Percentiles rank a stretch among this genome's conserved stretches.
Evolutionary conservation across 768 basidiomycete genomes (phyloP).

Genomic region (Kwoniella europaea): DNA sequence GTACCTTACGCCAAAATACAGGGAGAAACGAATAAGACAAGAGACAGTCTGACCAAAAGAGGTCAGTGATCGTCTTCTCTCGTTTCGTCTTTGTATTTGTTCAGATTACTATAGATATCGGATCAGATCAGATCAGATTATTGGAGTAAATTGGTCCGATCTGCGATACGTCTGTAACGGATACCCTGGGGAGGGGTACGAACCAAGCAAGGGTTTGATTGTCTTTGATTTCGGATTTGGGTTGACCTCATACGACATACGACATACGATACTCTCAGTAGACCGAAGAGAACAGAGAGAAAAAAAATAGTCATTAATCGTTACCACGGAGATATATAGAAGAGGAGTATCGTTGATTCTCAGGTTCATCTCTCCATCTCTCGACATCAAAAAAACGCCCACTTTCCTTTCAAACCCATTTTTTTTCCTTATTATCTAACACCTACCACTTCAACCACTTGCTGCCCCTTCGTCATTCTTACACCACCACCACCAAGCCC

Average conservation of each 20-base stretch:
- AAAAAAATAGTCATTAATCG: not conserved
- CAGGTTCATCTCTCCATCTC: not conserved
- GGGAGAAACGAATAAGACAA: not conserved
- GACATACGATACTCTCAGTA: not conserved
- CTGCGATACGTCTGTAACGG: constrained; percentile 8
- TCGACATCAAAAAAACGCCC: constrained; percentile 11
- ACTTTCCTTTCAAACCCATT: constrained; percentile 4
- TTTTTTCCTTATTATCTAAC: not conserved
- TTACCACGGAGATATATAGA: constrained; percentile 10
- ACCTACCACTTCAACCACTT: not conserved
- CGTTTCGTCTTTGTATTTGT: not conserved
- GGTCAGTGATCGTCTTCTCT: constrained; percentile 18
- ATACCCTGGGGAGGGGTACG: not conserved
- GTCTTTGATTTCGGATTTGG: too few relatives aligned
- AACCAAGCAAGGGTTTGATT: not conserved
- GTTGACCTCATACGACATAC: not conserved
- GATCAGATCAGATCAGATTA: not conserved
- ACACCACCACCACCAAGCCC: not conserved
- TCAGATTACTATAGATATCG: not conserved
- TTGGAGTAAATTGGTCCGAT: constrained; percentile 1
- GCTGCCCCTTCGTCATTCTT: not conserved
- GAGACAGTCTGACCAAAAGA: not conserved
- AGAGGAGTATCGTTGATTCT: constrained; percentile 1
- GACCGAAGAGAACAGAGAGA: not conserved
- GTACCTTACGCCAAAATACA: constrained; percentile 8